Evolutionary conservation across 2,329 filamentous ascomycete species (phyloP), one percentile per base, ranked within the genome.

Genomic region (Chaetomium olivaceum): DNA sequence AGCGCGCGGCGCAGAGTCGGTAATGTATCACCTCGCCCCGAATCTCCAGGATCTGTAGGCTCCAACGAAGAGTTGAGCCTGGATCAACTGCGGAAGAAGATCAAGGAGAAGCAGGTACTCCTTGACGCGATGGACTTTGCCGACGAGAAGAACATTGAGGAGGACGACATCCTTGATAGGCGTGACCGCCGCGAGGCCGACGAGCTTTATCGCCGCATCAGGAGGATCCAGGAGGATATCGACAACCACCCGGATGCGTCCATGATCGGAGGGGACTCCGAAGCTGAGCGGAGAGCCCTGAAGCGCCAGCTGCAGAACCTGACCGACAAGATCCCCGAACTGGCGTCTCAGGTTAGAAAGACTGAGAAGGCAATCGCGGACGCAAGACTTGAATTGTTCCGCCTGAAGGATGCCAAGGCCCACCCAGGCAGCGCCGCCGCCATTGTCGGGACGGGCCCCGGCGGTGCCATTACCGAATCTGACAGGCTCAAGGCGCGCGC

Each of bases 41-140:
- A 89, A 31, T 89, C 89, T 4, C 91, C 91, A 11, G 83, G 85
- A 2, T 90, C 89, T 76, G 73, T 90, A 77, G 72, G 85, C 36
- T 90, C 90, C 1, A 89, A 87, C 59, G 94, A 98, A 51, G 95
- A 98, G 19, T 76, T 97, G 71, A 89, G 88, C 4, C 77, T 96
- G 31, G 94, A 98, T 31, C 93, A 98, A 76, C 80, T 99, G 65
- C 89, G 87, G 71, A 99, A 99, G 82, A 92, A 91, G 76, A 92
- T 99, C 66, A 89, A 89, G 64, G 95, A 99, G 81, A 95, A 96
- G 79, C 92, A 97, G 77, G 89, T 99, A 51, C 83, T 99, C 69
- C 82, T 99, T 16, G 94, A 99, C 78, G 95, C 95, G 0, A 94
- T 97, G 80, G 95, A 99, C 75, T 97, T 97, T 77, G 90, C 91